These are phyloP conservation scores for Thielaviopsis euricoi DNA, from an alignment of 2,329 filamentous ascomycete genomes.

Conservation along the genomic window DNA sequence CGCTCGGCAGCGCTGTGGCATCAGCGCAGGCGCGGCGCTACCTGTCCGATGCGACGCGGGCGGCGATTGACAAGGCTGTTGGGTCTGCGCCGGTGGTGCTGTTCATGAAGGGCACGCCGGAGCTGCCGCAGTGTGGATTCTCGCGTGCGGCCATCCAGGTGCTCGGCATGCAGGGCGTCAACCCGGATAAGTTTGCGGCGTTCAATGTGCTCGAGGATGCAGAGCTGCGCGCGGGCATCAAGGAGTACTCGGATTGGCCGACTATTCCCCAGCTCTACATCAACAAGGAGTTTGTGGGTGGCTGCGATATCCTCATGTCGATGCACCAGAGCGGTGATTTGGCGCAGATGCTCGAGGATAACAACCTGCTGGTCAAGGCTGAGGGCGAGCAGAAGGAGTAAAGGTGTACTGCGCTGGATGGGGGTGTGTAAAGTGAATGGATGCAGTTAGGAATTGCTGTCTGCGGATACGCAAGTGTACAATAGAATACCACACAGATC, in stretches of 20 bases:
- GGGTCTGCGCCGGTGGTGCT: slow-evolving; percentile 79
- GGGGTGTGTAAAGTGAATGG: no score
- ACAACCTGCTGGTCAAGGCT: slow-evolving; percentile 56
- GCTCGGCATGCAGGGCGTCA: slow-evolving; percentile 81
- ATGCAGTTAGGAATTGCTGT: slow-evolving; percentile 15
- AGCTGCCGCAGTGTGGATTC: slow-evolving; percentile 92
- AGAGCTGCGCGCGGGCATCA: slow-evolving; percentile 79
- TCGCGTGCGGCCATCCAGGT: slow-evolving; percentile 91
- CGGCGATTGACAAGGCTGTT: slow-evolving; percentile 83
- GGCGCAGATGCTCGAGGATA: slow-evolving; percentile 81
- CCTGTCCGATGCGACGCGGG: slow-evolving; percentile 62
- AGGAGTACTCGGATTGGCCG: slow-evolving; percentile 98
- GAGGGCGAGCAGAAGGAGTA: slow-evolving; percentile 22
- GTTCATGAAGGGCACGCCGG: slow-evolving; percentile 97
- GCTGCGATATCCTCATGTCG: slow-evolving; percentile 90
- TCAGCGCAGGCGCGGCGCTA: background rate
- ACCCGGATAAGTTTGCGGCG: slow-evolving; percentile 90
- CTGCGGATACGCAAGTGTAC: slow-evolving; percentile 14
- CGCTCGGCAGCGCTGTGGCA: background rate
- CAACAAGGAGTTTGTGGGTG: slow-evolving; percentile 87
- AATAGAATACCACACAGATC: slow-evolving; percentile 3
- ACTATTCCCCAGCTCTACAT: slow-evolving; percentile 96
- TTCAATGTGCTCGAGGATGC: slow-evolving; percentile 93
- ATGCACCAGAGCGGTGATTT: slow-evolving; percentile 96
- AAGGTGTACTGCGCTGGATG: no score